Evolutionary conservation across 306 rosid genomes (phyloP).

Genomic region (Cucurbita maxima): DNA sequence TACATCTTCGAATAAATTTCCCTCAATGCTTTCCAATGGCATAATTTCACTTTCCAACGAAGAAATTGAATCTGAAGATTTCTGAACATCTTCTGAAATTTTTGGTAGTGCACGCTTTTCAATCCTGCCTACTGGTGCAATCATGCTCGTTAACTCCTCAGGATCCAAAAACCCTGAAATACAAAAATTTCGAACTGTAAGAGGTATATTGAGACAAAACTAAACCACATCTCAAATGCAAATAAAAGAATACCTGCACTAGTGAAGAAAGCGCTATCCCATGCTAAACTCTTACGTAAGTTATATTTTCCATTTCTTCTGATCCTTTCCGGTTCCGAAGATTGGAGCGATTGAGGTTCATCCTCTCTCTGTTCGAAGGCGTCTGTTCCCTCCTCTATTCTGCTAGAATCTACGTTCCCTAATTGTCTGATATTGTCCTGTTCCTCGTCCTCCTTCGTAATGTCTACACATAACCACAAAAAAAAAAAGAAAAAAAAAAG

Average conservation of each 20-base stretch:
- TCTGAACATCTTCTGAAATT: slow-evolving; percentile 56
- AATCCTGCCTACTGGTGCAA: slow-evolving; percentile 49
- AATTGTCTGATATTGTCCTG: slow-evolving; percentile 7
- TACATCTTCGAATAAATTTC: slow-evolving; percentile 61
- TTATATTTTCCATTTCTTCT: slow-evolving; percentile 51
- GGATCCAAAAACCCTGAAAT: slow-evolving; percentile 76
- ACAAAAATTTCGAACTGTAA: slow-evolving; percentile 1
- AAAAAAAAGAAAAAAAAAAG: background rate
- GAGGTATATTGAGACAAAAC: background rate
- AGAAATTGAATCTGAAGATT: slow-evolving; percentile 64
- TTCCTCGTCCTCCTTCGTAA: slow-evolving; percentile 15
- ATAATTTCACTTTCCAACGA: slow-evolving; percentile 59
- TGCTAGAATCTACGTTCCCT: slow-evolving; percentile 26
- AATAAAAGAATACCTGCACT: slow-evolving; percentile 46
- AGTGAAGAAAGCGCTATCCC: slow-evolving; percentile 94
- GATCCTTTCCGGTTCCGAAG: slow-evolving; percentile 27
- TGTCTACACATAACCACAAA: background rate
- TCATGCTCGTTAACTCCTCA: slow-evolving; percentile 75
- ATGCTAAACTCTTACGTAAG: slow-evolving; percentile 87
- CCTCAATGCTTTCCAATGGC: slow-evolving; percentile 48
- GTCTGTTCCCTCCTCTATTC: slow-evolving; percentile 30
- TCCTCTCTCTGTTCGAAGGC: slow-evolving; percentile 27
- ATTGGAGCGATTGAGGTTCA: slow-evolving; percentile 27
- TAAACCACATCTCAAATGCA: background rate
- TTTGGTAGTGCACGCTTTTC: slow-evolving; percentile 31